Conservation (phyloP, 202 grass and related monocot genomes). For the Panicum virgatum region DNA sequence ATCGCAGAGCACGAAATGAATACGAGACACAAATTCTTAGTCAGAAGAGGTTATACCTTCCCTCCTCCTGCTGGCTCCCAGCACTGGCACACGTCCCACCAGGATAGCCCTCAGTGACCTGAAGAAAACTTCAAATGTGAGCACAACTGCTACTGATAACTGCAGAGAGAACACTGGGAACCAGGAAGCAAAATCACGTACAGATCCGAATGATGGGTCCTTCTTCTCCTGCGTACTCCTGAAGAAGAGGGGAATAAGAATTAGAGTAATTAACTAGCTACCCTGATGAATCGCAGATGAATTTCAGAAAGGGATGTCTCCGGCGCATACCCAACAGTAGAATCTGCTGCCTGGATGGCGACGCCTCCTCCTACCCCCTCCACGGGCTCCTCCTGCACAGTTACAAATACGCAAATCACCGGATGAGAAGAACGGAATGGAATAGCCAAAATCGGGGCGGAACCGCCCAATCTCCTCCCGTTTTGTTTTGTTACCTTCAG, state of each 20-base stretch:
- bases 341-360: not conserved
- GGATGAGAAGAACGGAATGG: not conserved
- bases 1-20: not conserved
- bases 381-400: slow-evolving; percentile 18
- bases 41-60: slow-evolving; percentile 44
- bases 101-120: slow-evolving; percentile 26
- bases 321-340: slow-evolving; percentile 21
- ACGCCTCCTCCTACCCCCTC: not conserved
- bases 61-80: slow-evolving; percentile 25
- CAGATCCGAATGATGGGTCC: slow-evolving; percentile 37
- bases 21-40: not conserved
- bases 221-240: slow-evolving; percentile 36
- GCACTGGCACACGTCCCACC: not conserved
- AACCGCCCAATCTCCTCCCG: not conserved
- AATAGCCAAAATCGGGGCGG: not conserved
- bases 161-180: not conserved
- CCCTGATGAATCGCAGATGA: not conserved
- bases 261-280: not conserved
- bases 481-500: slow-evolving; percentile 47
- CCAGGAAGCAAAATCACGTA: slow-evolving; percentile 17
- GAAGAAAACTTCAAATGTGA: slow-evolving; percentile 15
- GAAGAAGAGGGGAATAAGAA: not conserved
- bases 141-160: not conserved
- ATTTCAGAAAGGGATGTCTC: not conserved
- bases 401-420: not conserved